Base-by-base conservation (phyloP, 495 filamentous ascomycete genomes). In the Aspergillus cristatus region DNA sequence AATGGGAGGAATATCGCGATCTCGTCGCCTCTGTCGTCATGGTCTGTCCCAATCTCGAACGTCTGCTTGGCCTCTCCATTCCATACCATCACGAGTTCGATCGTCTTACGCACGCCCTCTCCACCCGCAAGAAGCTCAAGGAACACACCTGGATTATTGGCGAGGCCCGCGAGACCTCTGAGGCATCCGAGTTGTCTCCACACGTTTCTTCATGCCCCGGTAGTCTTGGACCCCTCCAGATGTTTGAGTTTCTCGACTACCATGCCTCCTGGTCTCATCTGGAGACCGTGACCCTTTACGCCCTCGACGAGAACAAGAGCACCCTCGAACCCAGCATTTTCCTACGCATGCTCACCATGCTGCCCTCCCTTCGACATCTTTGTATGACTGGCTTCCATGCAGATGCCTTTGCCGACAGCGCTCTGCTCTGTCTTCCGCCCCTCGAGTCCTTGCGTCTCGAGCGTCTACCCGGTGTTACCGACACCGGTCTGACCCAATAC, bases 41-140 rank as follows among this genome's bases (percentile, higher is more conserved):
- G 80, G 76, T 80, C 4, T 94, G 87, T 52, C 85, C 85, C 7
- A 90, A 91, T 51, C 60, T 96, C 28, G 85, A 94, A 51, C 67
- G 73, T 29, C 60, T 94, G 13, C 57, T 78, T 24, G 86, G 87
- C 2, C 75, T 80, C 44, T 76, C 82, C 49, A 72, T 80, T 6
- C 65, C 74, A 6, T 87, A 86, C 50, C 68, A 76, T 34, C 81
- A 86, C 51, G 68, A 76, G 30, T 87, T 82, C 45, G 79, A 83
- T 49, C 79, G 84, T 28, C 54, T 88, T 7, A 80, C 81, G 14
- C 76, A 90, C 50, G 85, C 87, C 1, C 58, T 96, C 30, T 86
- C 86, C 1, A 87, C 85, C 1, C 67, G 86, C 20, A 71, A 62
- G 36, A 76, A 76, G 14, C 50, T 94, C 30, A 84, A 77, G 51